A percentile compares a stretch with the other conserved stretches of the same genome.
Conservation (phyloP, 345 rosid genomes). For the Gossypium thurberi region DNA sequence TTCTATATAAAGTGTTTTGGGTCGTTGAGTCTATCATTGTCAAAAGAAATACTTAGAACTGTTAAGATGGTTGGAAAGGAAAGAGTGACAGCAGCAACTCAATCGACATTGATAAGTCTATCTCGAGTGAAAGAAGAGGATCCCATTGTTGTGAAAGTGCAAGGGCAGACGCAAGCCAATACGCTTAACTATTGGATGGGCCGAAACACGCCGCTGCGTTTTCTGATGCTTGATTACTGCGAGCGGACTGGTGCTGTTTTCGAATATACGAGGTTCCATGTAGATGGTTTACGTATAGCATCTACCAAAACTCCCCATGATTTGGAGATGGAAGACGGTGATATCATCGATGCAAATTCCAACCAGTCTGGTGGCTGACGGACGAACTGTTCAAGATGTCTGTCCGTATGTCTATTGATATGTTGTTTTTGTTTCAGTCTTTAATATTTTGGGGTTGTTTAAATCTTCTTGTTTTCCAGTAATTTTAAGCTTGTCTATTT, state of each 20-base stretch:
- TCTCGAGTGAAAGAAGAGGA: neutral
- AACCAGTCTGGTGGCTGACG: neutral
- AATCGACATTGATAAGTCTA: neutral
- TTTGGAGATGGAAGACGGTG: neutral
- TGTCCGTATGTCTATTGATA: too few relatives aligned
- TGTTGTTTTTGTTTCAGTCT: neutral
- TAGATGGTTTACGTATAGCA: neutral
- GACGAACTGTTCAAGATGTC: too few relatives aligned
- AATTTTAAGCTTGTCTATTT: neutral
- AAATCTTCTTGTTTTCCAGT: neutral
- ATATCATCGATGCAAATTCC: neutral
- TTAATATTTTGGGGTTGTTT: neutral
- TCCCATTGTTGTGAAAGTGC: neutral
- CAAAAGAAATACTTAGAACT: neutral
- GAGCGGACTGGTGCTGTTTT: neutral
- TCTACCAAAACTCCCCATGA: neutral
- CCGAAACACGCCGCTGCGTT: neutral
- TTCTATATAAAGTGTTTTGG: too few relatives aligned
- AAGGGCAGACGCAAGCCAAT: neutral
- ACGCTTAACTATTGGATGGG: neutral
- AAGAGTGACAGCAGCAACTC: neutral
- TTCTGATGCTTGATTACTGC: neutral
- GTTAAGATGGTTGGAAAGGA: neutral
- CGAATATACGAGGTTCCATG: neutral
- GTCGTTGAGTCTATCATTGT: too few relatives aligned